These are phyloP conservation scores for Neurospora tetrasperma DNA, from an alignment of 495 filamentous ascomycete genomes.

Conservation along the genomic window DNA sequence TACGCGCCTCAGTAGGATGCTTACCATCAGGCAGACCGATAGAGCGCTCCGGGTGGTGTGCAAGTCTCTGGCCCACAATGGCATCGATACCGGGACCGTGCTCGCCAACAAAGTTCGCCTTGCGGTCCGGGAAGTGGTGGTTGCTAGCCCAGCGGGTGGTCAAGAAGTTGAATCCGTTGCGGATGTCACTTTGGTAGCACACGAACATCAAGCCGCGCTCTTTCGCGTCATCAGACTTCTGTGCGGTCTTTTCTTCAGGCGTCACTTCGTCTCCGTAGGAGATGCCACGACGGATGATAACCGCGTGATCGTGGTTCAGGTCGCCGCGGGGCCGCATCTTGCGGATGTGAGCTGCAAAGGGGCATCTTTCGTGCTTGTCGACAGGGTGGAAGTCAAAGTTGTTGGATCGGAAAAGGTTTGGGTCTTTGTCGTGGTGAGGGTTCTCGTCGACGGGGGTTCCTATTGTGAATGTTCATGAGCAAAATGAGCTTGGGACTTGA, in stretches of 20 bases:
- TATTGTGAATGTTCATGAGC: background rate
- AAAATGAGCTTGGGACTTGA: background rate
- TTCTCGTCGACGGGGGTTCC: background rate
- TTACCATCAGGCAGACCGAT: background rate
- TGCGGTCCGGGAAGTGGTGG: background rate
- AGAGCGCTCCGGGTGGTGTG: background rate
- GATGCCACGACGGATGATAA: constrained; percentile 1
- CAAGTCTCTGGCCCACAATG: background rate
- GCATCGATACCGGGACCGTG: background rate
- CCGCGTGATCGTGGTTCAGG: background rate
- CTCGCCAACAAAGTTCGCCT: background rate
- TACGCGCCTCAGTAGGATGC: background rate
- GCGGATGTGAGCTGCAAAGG: background rate
- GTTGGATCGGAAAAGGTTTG: background rate
- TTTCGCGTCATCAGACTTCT: background rate
- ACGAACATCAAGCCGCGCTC: constrained; percentile 1
- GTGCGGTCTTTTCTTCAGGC: background rate
- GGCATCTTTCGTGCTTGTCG: background rate
- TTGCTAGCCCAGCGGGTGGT: background rate
- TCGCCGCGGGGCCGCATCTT: constrained; percentile 1
- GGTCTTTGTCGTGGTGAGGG: background rate
- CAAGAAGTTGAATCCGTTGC: background rate
- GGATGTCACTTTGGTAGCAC: constrained; percentile 4
- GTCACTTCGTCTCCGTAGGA: background rate
- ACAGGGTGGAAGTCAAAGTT: background rate